Evolutionary conservation across 2,329 filamentous ascomycete genomes (phyloP).

Genomic region (Monilinia fructigena): DNA sequence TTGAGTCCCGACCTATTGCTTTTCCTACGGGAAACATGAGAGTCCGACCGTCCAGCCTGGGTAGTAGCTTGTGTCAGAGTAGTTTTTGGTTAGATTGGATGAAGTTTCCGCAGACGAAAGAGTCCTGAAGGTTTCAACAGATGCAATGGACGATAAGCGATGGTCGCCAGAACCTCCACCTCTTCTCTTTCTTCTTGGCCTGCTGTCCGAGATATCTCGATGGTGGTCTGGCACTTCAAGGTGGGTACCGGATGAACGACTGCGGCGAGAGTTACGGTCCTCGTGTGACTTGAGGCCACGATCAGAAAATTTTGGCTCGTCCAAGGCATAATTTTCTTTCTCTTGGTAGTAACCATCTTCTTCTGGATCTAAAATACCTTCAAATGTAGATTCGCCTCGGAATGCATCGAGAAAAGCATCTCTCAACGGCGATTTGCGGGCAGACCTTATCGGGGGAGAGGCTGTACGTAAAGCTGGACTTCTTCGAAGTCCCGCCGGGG

Average conservation of each 20-base stretch:
- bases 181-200: slow-evolving; percentile 27
- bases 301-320: slow-evolving; percentile 23
- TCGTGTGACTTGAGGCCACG: slow-evolving; percentile 25
- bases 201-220: slow-evolving; percentile 22
- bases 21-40: slow-evolving; percentile 35
- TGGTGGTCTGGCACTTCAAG: slow-evolving; percentile 25
- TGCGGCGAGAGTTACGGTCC: slow-evolving; percentile 19
- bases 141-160: slow-evolving; percentile 39
- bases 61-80: slow-evolving; percentile 47
- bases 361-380: slow-evolving; percentile 27
- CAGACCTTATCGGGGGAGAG: slow-evolving; percentile 48
- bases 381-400: slow-evolving; percentile 54
- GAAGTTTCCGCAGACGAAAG: slow-evolving; percentile 30
- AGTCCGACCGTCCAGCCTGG: slow-evolving; percentile 29
- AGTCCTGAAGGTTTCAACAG: slow-evolving; percentile 35
- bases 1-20: slow-evolving; percentile 42
- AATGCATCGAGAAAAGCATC: slow-evolving; percentile 62
- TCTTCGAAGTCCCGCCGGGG: slow-evolving; percentile 51
- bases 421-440: slow-evolving; percentile 52
- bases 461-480: slow-evolving; percentile 54
- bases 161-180: slow-evolving; percentile 33
- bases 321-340: slow-evolving; percentile 28
- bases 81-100: slow-evolving; percentile 37
- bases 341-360: slow-evolving; percentile 29
- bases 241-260: slow-evolving; percentile 21